Evolutionary conservation across 768 basidiomycete species (phyloP), one percentile per base, ranked within the genome.

Genomic region (Tricholoma flavovirens): DNA sequence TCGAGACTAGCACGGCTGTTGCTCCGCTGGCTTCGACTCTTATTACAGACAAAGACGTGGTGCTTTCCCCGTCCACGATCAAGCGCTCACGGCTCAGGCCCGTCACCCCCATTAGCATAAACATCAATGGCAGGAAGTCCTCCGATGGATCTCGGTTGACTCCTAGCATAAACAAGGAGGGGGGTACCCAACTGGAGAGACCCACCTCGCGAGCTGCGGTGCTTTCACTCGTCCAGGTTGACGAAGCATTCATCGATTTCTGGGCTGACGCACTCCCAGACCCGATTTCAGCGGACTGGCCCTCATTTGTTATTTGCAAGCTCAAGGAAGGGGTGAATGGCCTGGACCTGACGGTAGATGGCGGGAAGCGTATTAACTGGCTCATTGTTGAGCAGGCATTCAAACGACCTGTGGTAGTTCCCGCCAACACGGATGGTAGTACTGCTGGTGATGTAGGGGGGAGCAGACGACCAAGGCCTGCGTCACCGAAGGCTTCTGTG

Each of bases 161-260:
- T 26, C 2, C 2, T 12, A 36, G 59, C 22, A 46, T 51, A 15
- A 49, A 54, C n/a, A 55, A 54, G 42, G 53, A 55, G 22, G 61
- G 63, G 30, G 60, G 60, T 40, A 49, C 68, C 62, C 55, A 68
- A 62, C 57, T 61, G 2, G 55, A 69, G 58, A 75, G 73, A 49
- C 58, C 65, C 30, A 56, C 63, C 22, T 73, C 76, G n/a, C 77
- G 65, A 58, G 72, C 77, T 19, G 75, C 77, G 0, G 67, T 70
- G 8, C 67, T 85, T 10, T 70, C 75, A 12, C 60, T 81, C 33
- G 70, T 84, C n/a, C 77, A 83, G 57, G 64, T 92, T 10, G 90
- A 92, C 62, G 89, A 91, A 62, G 87, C 88, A 1, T 91, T 92
- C 66, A 71, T 90, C 53, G 89, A 92, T 67, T 90, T 90, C 65